These are phyloP conservation scores for Erigeron canadensis DNA, from an alignment of 129 eudicot genomes.

Conservation along the genomic window DNA sequence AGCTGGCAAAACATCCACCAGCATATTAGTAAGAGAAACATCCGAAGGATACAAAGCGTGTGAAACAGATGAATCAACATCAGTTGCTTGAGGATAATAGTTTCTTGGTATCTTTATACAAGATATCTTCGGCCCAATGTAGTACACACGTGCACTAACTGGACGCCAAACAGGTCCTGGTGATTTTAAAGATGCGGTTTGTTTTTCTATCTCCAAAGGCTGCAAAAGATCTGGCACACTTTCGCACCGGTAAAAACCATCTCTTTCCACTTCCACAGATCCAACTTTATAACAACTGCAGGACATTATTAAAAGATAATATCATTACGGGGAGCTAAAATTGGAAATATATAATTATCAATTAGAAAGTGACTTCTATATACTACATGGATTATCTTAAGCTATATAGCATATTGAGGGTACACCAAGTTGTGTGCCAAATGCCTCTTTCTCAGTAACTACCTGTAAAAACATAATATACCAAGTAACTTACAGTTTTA, in stretches of 20 bases:
- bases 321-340: neutral
- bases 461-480: neutral
- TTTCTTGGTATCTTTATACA: conserved; percentile 48
- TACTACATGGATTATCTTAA: neutral
- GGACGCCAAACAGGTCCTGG: conserved; percentile 48
- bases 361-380: neutral
- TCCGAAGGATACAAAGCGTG: conserved; percentile 70
- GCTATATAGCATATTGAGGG: too few species aligned
- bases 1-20: neutral
- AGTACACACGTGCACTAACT: conserved; percentile 27
- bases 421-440: too few species aligned
- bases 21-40: conserved; percentile 10
- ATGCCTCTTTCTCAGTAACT: neutral
- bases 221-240: conserved; percentile 45
- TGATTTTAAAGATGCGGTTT: conserved; percentile 27
- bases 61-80: conserved; percentile 34
- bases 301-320: conserved; percentile 18
- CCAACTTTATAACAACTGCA: conserved; percentile 56
- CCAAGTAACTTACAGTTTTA: too few species aligned
- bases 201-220: conserved; percentile 40
- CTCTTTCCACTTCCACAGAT: conserved; percentile 32
- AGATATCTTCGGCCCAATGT: conserved; percentile 56
- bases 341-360: neutral
- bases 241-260: conserved; percentile 21
- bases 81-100: conserved; percentile 25